phyloP scores from a whole-genome alignment of 257 asterid genomes.

The Primulina eburnea region DNA sequence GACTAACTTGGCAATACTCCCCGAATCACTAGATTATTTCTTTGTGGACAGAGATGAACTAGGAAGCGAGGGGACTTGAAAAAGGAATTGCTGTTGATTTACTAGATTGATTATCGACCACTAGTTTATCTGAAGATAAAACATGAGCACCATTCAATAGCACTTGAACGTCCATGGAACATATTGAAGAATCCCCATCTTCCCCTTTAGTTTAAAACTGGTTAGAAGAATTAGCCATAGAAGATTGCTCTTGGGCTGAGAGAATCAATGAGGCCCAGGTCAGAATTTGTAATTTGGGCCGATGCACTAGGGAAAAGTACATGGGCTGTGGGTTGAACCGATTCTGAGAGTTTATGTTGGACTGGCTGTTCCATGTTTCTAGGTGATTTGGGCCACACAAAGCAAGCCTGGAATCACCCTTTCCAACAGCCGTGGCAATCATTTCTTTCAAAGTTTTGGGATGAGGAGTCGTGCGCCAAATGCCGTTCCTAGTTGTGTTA shows the following conservation, averaged over 20 bases:
- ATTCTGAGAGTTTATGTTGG: no score
- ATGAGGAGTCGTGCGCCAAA: neutral
- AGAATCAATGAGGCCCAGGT: neutral
- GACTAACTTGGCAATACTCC: neutral
- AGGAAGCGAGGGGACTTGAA: neutral
- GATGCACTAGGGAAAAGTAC: neutral
- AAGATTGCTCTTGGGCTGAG: neutral
- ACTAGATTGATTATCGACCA: neutral
- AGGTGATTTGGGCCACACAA: no score
- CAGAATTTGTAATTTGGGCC: neutral
- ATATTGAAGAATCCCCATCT: neutral
- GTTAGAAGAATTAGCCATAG: neutral
- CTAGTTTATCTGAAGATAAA: neutral
- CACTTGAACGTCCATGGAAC: neutral
- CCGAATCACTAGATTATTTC: neutral
- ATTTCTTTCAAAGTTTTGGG: neutral
- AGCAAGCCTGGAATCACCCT: no score
- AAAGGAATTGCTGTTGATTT: neutral
- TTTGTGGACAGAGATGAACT: neutral
- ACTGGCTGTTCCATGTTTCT: no score
- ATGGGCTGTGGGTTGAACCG: neutral
- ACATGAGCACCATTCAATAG: neutral
- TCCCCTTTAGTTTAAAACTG: neutral
- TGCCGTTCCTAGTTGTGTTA: neutral
- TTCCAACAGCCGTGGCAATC: no score